A percentile compares a stretch with the other conserved stretches of the same genome.
Evolutionary conservation across 306 rosid species (phyloP).

Genomic region (Betula pendula): DNA sequence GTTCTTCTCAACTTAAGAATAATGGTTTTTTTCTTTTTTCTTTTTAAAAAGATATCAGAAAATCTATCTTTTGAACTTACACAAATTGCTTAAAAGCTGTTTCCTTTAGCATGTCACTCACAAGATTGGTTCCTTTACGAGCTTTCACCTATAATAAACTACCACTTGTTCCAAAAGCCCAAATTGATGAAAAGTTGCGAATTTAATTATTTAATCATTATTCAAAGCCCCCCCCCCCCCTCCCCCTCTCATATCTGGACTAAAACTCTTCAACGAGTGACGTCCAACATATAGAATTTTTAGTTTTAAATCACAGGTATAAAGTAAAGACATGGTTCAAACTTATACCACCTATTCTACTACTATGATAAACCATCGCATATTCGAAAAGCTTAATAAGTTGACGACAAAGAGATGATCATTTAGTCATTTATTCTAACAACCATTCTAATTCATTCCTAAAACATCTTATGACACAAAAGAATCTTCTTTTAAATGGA

Average conservation of each 20-base stretch:
- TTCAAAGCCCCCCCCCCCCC: too few species aligned
- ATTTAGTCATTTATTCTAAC: too few species aligned
- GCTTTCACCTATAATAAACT: not conserved
- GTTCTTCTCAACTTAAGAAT: not conserved
- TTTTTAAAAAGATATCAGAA: not conserved
- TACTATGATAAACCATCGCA: not conserved
- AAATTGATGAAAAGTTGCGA: not conserved
- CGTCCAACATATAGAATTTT: not conserved
- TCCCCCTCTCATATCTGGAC: too few species aligned
- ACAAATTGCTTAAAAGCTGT: not conserved
- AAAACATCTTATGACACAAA: not conserved
- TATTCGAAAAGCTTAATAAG: not conserved
- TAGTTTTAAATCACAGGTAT: not conserved
- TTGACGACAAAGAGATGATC: too few species aligned
- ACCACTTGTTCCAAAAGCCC: not conserved
- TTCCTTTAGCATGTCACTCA: not conserved
- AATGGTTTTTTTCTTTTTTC: too few species aligned
- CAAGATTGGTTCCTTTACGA: not conserved
- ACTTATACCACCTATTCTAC: not conserved
- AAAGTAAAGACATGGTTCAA: not conserved
- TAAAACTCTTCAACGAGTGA: not conserved
- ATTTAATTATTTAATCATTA: not conserved
- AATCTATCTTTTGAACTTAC: not conserved
- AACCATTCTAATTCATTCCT: not conserved
- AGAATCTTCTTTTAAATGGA: not conserved